Evolutionary conservation across 495 filamentous ascomycete species (phyloP), one percentile per base, ranked within the genome.

Genomic region (Saxophila tyrrhenica): DNA sequence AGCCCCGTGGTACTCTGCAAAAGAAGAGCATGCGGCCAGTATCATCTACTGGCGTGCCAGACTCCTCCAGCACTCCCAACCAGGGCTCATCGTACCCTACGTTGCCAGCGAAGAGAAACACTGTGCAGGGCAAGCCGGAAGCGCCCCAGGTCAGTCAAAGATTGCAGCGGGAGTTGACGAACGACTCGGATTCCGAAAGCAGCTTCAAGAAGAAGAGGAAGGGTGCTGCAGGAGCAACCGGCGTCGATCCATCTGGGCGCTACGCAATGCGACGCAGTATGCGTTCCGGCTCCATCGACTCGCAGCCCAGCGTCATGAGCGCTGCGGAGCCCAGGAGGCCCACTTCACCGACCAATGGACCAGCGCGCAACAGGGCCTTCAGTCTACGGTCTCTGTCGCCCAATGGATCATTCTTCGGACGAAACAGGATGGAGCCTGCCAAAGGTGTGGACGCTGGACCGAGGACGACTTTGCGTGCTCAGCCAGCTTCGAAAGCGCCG

Each of bases 221-320:
- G 32, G 68, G 73, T 29, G 49, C 64, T 24, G 67, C 71, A 17
- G 29, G 29, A 35, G 29, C 29, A 7, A 35, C 7, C 13, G 52
- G 54, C 44, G 17, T 44, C 7, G 41, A 44, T 61, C 69, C 19
- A 51, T 47, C 29, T 25, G 67, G 69, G 2, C 50, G 67, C 16
- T 75, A 75, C 53, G 65, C 56, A 0, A 81, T 85, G 79, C 74
- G 73, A 47, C 67, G 74, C 17, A 78, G 76, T 0, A 76, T 84
- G 75, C 70, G 80, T 54, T 63, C 59, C 25, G 65, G 60, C 48
- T 59, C 68, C 44, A 23, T 59, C 22, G 62, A 53, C 15, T 54
- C 55, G 51, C 46, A 63, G 59, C 45, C 66, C 55, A 51, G 29
- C 21, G 29, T 51, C 69, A 35, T 35, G 16, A 65, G 62, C 16